Base-by-base conservation (phyloP, 345 rosid genomes). In the Pugionium dolabratum region DNA sequence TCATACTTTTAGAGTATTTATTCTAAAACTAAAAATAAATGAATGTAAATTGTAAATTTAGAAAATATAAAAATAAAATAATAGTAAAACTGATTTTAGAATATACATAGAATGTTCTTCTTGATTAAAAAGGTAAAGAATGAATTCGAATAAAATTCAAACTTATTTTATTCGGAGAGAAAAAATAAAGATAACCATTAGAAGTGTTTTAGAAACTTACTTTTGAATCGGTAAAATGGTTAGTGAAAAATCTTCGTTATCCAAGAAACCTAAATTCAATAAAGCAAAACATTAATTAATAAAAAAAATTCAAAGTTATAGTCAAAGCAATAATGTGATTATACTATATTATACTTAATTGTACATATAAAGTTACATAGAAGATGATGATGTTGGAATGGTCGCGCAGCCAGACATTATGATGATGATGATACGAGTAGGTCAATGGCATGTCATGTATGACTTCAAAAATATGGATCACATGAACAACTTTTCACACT, bases 281-380 rank as follows among this genome's bases (percentile, higher is more conserved):
- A 56, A 56, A 64, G 37, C 18, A 48, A 63, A 18, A 40, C 35
- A n/a, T 30, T 29, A 51, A 53, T 11, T 46, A 39, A 32, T 57
- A 40, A 34, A 54, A 10, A 10, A 27, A 7, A 32, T 28, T 47
- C 54, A 54, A 62, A 33, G 49, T 29, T 63, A n/a, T 18, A 59
- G 57, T 73, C 76, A 73, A 73, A 66, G 44, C 67, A 73, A 73
- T 66, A 59, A 73, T 71, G 59, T 55, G 50, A 25, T 49, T 47
- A 33, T 25, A 58, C 25, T 31, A 40, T 68, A 35, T 29, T 55
- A 43, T 55, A 66, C 10, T 31, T 30, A 30, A 31, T 30, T 29
- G 34, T 51, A 51, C 11, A 41, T 50, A 32, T 33, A 31, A 37
- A 37, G 41, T 8, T 43, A 44, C 6, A 44, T 44, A 4, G 11